phyloP scores from a whole-genome alignment of 2,329 filamentous ascomycete genomes.

The Bimuria novae-zelandiae region DNA sequence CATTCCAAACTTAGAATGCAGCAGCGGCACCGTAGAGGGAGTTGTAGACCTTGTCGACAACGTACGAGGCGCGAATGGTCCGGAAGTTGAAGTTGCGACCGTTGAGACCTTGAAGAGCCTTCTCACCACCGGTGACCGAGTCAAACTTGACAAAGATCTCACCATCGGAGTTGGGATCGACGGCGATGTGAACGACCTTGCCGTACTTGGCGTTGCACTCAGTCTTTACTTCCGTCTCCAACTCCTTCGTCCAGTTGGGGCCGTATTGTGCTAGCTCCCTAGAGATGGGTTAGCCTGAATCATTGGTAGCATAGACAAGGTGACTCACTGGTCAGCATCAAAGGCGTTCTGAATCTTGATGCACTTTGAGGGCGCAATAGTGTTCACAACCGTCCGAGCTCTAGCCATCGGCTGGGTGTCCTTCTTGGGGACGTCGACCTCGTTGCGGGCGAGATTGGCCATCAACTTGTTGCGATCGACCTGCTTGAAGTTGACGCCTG shows the following conservation, averaged over 20 bases:
- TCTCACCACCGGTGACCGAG: conserved; percentile 90
- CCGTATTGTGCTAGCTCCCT: conserved; percentile 36
- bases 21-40: conserved; percentile 66
- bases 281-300: conserved; percentile 19
- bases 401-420: conserved; percentile 56
- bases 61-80: conserved; percentile 91
- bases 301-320: not conserved
- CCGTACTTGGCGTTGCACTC: conserved; percentile 97
- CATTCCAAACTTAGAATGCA: conserved; percentile 21
- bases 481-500: conserved; percentile 99
- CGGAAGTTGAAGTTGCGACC: conserved; percentile 92
- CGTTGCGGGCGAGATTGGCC: conserved; percentile 86
- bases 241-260: conserved; percentile 78
- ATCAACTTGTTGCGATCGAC: conserved; percentile 98
- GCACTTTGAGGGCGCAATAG: conserved; percentile 88
- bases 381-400: conserved; percentile 75
- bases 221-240: conserved; percentile 88
- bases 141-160: conserved; percentile 99
- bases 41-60: conserved; percentile 98
- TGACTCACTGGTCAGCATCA: conserved; percentile 82
- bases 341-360: conserved; percentile 96
- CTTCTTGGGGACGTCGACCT: conserved; percentile 72
- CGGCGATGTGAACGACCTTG: conserved; percentile 93
- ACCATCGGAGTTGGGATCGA: conserved; percentile 91
- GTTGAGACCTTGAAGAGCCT: conserved; percentile 96